Conservation (phyloP, 2,329 filamentous ascomycete genomes). For the Aureobasidium melanogenum region DNA sequence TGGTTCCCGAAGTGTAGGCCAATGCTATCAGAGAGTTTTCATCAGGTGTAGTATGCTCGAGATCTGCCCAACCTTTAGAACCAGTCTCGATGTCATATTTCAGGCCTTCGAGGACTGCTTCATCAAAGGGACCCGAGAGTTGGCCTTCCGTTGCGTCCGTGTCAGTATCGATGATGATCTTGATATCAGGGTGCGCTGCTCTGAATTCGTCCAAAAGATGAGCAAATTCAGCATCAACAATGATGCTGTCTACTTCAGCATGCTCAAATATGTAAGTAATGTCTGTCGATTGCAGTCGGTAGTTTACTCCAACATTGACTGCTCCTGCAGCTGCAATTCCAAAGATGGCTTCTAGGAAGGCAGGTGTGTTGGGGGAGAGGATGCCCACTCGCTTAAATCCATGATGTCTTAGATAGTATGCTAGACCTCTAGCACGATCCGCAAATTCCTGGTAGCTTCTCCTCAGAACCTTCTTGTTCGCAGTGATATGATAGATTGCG, state of each 20-base stretch:
- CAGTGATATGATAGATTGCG: constrained; percentile 78
- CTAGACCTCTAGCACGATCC: constrained; percentile 76
- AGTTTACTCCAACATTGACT: constrained; percentile 66
- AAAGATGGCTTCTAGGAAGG: constrained; percentile 84
- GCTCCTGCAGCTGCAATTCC: constrained; percentile 75
- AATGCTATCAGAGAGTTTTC: constrained; percentile 80
- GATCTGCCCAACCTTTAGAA: constrained; percentile 63
- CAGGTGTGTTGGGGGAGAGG: constrained; percentile 84
- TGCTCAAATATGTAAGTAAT: constrained; percentile 86
- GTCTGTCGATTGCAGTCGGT: constrained; percentile 71
- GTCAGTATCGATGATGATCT: constrained; percentile 74
- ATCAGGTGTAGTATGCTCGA: constrained; percentile 59
- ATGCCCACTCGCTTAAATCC: constrained; percentile 72
- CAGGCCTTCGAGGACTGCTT: constrained; percentile 73
- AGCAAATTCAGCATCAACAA: constrained; percentile 76
- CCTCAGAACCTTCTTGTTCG: constrained; percentile 63
- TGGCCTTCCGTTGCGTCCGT: constrained; percentile 68
- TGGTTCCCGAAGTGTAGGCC: constrained; percentile 91
- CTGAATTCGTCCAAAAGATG: constrained; percentile 60
- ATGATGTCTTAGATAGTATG: constrained; percentile 75
- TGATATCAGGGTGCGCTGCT: constrained; percentile 52
- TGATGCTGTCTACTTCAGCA: constrained; percentile 75
- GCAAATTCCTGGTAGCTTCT: constrained; percentile 75
- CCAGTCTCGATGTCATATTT: constrained; percentile 60
- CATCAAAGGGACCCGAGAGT: constrained; percentile 70